Percentiles rank a stretch among this genome's conserved stretches.
Conservation (phyloP, 768 basidiomycete genomes). For the Exsudoporus frostii region DNA sequence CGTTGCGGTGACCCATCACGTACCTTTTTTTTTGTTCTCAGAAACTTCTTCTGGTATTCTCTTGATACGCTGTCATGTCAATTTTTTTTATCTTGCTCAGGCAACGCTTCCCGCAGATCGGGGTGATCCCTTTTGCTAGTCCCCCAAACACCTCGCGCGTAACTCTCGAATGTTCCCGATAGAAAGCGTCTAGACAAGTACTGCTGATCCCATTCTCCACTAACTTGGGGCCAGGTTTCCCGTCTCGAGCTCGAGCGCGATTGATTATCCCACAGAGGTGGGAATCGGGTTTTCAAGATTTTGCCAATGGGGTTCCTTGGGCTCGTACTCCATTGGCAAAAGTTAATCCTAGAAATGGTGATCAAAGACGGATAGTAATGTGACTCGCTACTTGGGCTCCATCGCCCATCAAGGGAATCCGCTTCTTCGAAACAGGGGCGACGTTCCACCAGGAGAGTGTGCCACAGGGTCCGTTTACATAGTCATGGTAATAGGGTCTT, state of each 20-base stretch:
- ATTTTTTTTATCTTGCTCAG: slow-evolving; percentile 4
- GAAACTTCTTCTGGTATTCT: not conserved
- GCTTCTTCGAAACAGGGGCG: slow-evolving; percentile 11
- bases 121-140: slow-evolving; percentile 10
- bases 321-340: not conserved
- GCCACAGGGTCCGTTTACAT: slow-evolving; percentile 22
- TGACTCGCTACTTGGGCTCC: not conserved
- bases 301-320: slow-evolving; percentile 1
- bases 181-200: not conserved
- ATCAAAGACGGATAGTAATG: not conserved
- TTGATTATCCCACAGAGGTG: slow-evolving; percentile 23
- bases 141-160: slow-evolving; percentile 1
- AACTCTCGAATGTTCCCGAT: not conserved
- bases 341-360: not conserved
- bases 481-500: slow-evolving; percentile 7
- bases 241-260: not conserved
- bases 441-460: not conserved
- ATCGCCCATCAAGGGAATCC: not conserved
- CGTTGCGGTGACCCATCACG: not conserved
- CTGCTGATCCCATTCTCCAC: slow-evolving; percentile 13
- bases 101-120: not conserved
- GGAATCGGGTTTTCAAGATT: slow-evolving; percentile 5
- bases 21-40: slow-evolving; percentile 8
- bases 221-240: slow-evolving; percentile 7
- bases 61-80: slow-evolving; percentile 8